A percentile compares a stretch with the other conserved stretches of the same genome.
phyloP scores from a whole-genome alignment of 2,329 filamentous ascomycete species.

The Stachybotrys echinatus region DNA sequence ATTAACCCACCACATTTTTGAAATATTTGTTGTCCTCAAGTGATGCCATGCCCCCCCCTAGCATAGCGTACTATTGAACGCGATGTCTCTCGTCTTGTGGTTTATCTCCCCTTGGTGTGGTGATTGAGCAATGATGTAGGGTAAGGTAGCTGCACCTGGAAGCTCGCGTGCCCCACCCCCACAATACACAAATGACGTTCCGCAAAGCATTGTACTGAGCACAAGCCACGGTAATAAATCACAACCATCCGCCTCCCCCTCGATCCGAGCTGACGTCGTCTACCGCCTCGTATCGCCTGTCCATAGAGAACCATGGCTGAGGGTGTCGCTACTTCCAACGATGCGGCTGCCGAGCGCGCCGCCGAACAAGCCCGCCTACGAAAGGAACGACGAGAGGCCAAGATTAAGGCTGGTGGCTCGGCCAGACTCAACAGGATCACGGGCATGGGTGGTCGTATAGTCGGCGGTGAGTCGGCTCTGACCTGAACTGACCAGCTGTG shows the following conservation, averaged over 20 bases:
- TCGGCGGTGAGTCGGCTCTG: conserved; percentile 25
- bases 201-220: neutral
- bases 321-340: conserved; percentile 24
- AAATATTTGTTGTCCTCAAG: too few relatives aligned
- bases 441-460: conserved; percentile 49
- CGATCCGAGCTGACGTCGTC: too few relatives aligned
- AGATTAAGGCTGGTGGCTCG: conserved; percentile 67
- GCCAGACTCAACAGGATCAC: conserved; percentile 71
- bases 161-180: neutral
- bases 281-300: too few relatives aligned
- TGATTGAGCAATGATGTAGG: too few relatives aligned
- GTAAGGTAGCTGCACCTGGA: too few relatives aligned
- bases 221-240: neutral
- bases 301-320: too few relatives aligned
- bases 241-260: neutral
- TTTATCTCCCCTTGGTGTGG: too few relatives aligned
- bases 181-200: neutral
- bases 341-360: conserved; percentile 46
- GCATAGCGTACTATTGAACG: too few relatives aligned
- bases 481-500: too few relatives aligned
- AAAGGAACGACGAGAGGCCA: conserved; percentile 74
- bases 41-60: too few relatives aligned
- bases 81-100: too few relatives aligned
- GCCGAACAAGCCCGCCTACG: conserved; percentile 66
- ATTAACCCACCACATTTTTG: too few relatives aligned